These are phyloP conservation scores for Ulmus americana DNA, from an alignment of 331 rosid species.

Conservation along the genomic window DNA sequence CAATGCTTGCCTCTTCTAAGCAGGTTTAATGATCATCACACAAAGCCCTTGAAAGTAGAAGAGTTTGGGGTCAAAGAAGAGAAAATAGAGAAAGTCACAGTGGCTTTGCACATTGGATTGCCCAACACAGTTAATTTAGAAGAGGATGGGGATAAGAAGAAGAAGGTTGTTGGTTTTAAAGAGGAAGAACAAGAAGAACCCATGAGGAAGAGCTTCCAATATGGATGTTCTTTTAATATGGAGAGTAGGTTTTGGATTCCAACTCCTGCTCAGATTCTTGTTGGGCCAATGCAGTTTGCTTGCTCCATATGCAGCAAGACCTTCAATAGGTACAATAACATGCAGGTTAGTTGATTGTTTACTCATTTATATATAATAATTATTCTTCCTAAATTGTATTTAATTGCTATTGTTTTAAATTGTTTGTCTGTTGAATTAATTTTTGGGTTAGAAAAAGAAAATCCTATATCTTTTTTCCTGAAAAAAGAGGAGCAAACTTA, in stretches of 20 bases:
- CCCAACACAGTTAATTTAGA: constrained; percentile 35
- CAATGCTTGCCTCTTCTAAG: constrained; percentile 64
- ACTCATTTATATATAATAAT: constrained; percentile 4
- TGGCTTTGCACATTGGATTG: constrained; percentile 78
- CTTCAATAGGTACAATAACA: constrained; percentile 89
- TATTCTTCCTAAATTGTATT: neutral
- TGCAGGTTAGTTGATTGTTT: constrained; percentile 60
- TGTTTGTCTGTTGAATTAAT: neutral
- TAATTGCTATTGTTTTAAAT: neutral
- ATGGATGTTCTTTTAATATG: constrained; percentile 32
- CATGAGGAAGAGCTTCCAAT: constrained; percentile 25
- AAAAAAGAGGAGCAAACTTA: neutral
- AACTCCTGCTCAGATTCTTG: constrained; percentile 85
- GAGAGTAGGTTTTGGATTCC: constrained; percentile 92
- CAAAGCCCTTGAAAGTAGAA: constrained; percentile 33
- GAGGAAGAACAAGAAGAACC: constrained; percentile 33
- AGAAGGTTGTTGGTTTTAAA: constrained; percentile 21
- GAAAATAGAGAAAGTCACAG: constrained; percentile 45
- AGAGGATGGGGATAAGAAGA: constrained; percentile 15
- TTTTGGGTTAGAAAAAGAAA: neutral
- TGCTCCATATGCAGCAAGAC: constrained; percentile 86
- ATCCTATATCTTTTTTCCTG: neutral
- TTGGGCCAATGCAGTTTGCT: constrained; percentile 94
- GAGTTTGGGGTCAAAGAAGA: constrained; percentile 46
- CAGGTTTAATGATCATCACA: constrained; percentile 18